Percentiles rank a stretch among this genome's conserved stretches.
These are phyloP conservation scores for Mycena maculata DNA, from an alignment of 768 basidiomycete species.

Conservation along the genomic window DNA sequence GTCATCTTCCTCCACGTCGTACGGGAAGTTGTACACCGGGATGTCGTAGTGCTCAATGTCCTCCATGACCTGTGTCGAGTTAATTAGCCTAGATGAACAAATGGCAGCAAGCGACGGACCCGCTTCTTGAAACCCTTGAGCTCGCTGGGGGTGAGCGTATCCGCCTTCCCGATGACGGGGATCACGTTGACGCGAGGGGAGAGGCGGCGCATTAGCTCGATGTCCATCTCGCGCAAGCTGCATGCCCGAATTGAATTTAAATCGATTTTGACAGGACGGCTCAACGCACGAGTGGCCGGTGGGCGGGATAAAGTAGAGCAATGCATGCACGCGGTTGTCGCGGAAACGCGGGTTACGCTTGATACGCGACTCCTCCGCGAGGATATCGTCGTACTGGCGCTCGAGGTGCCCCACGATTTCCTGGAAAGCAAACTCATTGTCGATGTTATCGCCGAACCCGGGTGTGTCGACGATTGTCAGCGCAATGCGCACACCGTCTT, in stretches of 20 bases:
- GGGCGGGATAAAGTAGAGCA: conserved; percentile 98
- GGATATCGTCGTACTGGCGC: conserved; percentile 98
- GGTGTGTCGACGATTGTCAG: conserved; percentile 99
- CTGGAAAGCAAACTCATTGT: conserved; percentile 99
- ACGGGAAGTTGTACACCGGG: conserved; percentile 99
- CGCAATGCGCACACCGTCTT: conserved; percentile 97
- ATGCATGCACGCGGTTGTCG: conserved; percentile 96
- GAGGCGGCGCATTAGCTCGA: conserved; percentile 97
- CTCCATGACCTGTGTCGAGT: conserved; percentile 88
- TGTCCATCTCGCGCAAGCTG: conserved; percentile 97
- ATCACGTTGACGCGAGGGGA: conserved; percentile 99
- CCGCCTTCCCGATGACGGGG: conserved; percentile 96
- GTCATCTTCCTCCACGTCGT: conserved; percentile 99
- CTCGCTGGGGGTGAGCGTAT: conserved; percentile 93
- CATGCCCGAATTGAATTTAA: conserved; percentile 7
- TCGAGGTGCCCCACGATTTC: conserved; percentile 98
- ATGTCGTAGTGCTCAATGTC: conserved; percentile 99
- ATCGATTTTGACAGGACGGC: conserved; percentile 5
- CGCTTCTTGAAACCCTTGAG: conserved; percentile 96
- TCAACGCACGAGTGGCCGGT: conserved; percentile 92
- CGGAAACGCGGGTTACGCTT: conserved; percentile 99
- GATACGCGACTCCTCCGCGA: conserved; percentile 98
- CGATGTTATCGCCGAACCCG: conserved; percentile 98
- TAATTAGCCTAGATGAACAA: background rate
- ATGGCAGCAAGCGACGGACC: conserved; percentile 51